Percentiles rank a stretch among this genome's conserved stretches.
phyloP scores from a whole-genome alignment of 192 early-diverging fungal species.

The Oehlia diaphana region DNA sequence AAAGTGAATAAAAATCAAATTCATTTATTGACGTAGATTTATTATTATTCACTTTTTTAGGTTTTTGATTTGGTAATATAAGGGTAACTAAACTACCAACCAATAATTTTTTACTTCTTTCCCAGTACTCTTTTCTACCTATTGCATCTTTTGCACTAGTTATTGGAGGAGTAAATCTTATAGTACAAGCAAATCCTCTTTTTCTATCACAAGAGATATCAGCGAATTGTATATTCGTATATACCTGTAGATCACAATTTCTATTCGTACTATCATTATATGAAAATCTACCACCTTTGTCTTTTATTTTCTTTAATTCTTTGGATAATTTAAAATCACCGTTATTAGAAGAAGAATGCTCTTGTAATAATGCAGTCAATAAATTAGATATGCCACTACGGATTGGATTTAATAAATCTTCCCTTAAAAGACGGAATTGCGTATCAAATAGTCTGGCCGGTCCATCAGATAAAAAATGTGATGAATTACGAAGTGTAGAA shows the following conservation, averaged over 20 bases:
- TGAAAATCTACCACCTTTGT: not conserved
- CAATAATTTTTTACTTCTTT: slow-evolving; percentile 13
- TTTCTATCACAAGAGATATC: not conserved
- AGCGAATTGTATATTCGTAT: not conserved
- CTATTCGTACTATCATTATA: too few species aligned
- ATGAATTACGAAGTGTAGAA: slow-evolving; percentile 30
- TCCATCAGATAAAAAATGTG: slow-evolving; percentile 49
- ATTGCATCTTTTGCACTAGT: not conserved
- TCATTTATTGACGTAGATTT: too few species aligned
- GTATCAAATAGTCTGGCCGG: slow-evolving; percentile 51
- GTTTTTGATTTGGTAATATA: slow-evolving; percentile 14
- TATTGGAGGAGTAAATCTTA: not conserved
- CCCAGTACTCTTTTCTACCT: not conserved
- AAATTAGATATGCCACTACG: slow-evolving; percentile 45
- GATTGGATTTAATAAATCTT: slow-evolving; percentile 55
- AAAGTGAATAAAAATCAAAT: too few species aligned
- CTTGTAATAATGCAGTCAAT: slow-evolving; percentile 5
- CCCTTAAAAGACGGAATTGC: slow-evolving; percentile 60
- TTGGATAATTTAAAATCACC: too few species aligned
- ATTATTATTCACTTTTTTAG: too few species aligned
- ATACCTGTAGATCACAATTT: not conserved
- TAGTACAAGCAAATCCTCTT: not conserved
- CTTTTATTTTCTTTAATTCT: slow-evolving; percentile 2
- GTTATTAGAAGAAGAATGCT: not conserved
- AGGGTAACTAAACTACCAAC: slow-evolving; percentile 43